Evolutionary conservation across 805 yeast genomes (phyloP), one percentile per base, ranked within the genome.

Genomic region (Kockiozyma suomiensis): DNA sequence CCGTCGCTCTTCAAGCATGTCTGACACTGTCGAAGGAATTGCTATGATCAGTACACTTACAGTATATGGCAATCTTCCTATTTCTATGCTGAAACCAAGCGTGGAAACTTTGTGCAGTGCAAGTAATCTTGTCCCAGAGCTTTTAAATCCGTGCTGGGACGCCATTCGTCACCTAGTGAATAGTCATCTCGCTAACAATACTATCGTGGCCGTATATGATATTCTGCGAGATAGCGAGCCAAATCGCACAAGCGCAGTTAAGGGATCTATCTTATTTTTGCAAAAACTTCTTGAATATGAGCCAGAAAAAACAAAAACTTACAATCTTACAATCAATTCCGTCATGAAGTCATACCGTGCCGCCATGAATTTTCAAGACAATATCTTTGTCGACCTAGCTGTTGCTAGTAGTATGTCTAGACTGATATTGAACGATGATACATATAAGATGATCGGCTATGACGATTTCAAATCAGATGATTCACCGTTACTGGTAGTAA

Each of bases 51-150:
- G 78, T 46, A 72, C 81, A 0, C 72, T 80, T 4, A 73, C 81
- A 48, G 69, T 77, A 1, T 81, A 75, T 64, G 85, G 85, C 0
- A 67, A 72, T 28, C 65, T 85, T 2, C 87, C 87, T 0, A 59
- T 71, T 6, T 62, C 71, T 1, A 69, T 70, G n/a, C 70, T 81
- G 26, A 71, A 68, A 21, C 71, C 72, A 4, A 71, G 77, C 0
- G 69, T 84, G 2, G 76, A 76, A 54, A 75, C 82, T 13, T 66
- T 85, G 6, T 79, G 86, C 61, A 81, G 81, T 1, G 72, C 79
- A 1, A 70, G 76, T 32, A 70, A 75, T 0, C 64, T 76, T 32
- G 75, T 78, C 17, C 71, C 76, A 7, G 68, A 72, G 3, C 73
- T 80, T 37, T 68, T 69, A 7, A 74, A 71, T 4, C 42, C 72